These are phyloP conservation scores for Fusarium sp. DNA, from an alignment of 2,329 filamentous ascomycete genomes.

Conservation along the genomic window DNA sequence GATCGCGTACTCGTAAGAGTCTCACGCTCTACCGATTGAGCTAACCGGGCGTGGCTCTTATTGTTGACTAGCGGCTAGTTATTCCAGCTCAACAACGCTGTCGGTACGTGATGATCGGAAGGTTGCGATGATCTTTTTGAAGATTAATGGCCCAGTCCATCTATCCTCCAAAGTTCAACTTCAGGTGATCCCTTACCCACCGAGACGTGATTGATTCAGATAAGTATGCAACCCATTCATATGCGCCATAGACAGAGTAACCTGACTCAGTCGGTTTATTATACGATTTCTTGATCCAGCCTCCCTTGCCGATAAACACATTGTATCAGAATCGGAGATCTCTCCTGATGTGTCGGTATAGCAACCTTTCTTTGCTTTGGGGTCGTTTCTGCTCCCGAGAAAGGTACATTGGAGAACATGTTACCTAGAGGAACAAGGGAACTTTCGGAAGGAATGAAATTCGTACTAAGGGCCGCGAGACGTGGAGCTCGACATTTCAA, in stretches of 20 bases:
- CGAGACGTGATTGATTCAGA: background rate
- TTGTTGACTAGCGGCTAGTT: background rate
- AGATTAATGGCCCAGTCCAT: background rate
- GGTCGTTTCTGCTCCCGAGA: background rate
- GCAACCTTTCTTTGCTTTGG: background rate
- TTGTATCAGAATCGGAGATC: background rate
- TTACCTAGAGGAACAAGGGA: background rate
- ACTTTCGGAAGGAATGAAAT: no score
- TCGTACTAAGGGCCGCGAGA: background rate
- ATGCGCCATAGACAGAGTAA: background rate
- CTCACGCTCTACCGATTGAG: slow-evolving; percentile 70
- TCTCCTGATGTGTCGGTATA: background rate
- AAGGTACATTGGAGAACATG: background rate
- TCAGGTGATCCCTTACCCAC: background rate
- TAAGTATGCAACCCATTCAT: background rate
- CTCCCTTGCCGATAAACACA: background rate
- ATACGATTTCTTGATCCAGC: background rate
- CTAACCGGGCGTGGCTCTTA: slow-evolving; percentile 50
- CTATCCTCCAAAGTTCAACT: background rate
- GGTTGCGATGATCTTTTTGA: background rate
- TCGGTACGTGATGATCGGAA: background rate
- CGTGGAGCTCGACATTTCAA: background rate
- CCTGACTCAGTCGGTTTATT: background rate
- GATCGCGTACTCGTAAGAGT: slow-evolving; percentile 65
- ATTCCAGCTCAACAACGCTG: no score